Base-by-base conservation (phyloP, 2,329 filamentous ascomycete species). In the Penicillium hordei region DNA sequence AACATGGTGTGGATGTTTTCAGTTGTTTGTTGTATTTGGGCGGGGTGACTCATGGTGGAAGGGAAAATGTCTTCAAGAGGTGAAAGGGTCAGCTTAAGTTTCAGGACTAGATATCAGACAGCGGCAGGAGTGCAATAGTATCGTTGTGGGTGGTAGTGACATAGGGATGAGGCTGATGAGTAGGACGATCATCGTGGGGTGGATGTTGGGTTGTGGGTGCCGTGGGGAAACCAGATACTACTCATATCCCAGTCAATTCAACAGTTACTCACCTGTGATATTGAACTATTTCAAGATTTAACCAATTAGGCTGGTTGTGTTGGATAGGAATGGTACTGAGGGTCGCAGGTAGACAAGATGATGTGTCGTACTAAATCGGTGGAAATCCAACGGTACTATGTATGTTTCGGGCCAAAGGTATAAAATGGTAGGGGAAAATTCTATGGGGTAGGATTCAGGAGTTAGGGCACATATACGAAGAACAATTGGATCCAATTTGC, bases 1-100 rank as follows among this genome's bases (percentile, higher is more conserved):
- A 63, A 62, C 60, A 69, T 68, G 33, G 51, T n/a, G 23, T 62
- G 42, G 7, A 62, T 48, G 43, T 36, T 54, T 12, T 62, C 49
- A n/a, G 65, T 31, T 15, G 61, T 56, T 36, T 67, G 60, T 23
- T 66, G 55, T 49, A 63, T 62, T 36, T 57, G 57, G 33, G 55
- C 31, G 36, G 48, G 29, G 48, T 60, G 59, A 60, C 55, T 61
- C 62, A 67, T 67, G 61, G 58, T 64, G 58, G 43, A 36, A 39
- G 4, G 36, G 4, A 19, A 39, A 12, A 48, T 27, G 49, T 56
- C 57, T 64, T 31, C 5, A 23, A 23, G 10, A 39, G 10, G 7
- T n/a, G 21, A 19, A n/a, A 21, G 10, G 6, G 57, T 62, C 46
- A 62, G 59, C 25, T 25, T 31, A 31, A 15, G 23, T 50, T 39